Evolutionary conservation across 2,329 filamentous ascomycete species (phyloP).

Genomic region (Magnaporthiopsis poae): DNA sequence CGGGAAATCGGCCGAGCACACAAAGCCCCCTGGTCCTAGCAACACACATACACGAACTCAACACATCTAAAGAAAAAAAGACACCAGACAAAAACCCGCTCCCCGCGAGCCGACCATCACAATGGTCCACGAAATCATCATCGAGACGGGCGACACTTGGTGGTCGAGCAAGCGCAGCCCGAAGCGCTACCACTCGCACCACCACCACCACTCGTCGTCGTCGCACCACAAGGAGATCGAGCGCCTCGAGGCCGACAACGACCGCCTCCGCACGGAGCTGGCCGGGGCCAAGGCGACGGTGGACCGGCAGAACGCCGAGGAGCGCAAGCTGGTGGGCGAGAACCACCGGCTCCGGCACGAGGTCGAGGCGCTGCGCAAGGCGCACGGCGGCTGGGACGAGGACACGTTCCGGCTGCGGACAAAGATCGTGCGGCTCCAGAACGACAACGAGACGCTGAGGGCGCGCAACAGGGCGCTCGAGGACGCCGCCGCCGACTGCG

Average conservation of each 20-base stretch:
- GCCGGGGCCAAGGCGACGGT: not conserved
- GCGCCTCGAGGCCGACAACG: not conserved
- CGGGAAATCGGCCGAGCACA: not conserved
- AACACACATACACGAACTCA: not conserved
- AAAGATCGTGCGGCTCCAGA: not conserved
- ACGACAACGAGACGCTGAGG: conserved; percentile 4
- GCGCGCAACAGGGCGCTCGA: not conserved
- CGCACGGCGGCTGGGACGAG: conserved; percentile 6
- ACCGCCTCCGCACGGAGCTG: not conserved
- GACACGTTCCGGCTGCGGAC: not conserved
- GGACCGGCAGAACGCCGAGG: not conserved
- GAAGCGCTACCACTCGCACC: not conserved
- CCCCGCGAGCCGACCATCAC: not conserved
- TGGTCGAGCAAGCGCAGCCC: not conserved
- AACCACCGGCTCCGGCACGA: conserved; percentile 4
- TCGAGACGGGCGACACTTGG: conserved; percentile 1
- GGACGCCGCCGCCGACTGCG: not conserved
- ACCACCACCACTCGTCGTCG: not conserved
- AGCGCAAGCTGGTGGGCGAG: not conserved
- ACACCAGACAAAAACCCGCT: not conserved
- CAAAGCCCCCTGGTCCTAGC: not conserved
- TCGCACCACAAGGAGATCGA: conserved; percentile 1
- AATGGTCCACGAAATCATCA: conserved; percentile 3
- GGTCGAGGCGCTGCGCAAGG: conserved; percentile 3
- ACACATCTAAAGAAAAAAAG: not conserved